These are phyloP conservation scores for Neopestalotiopsis clavispora DNA, from an alignment of 2,329 filamentous ascomycete genomes.

Conservation along the genomic window DNA sequence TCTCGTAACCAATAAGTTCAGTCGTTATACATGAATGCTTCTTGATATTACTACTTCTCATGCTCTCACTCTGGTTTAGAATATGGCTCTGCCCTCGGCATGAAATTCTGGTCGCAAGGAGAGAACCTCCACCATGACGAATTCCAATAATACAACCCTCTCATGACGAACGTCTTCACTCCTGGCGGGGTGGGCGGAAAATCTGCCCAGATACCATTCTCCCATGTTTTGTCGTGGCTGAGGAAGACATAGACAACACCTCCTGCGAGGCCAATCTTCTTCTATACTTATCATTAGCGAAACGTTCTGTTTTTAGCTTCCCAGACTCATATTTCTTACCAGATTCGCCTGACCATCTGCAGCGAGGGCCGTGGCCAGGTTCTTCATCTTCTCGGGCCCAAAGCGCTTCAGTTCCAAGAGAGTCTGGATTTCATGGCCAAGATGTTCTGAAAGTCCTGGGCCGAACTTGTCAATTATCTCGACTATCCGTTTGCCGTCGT, in stretches of 20 bases:
- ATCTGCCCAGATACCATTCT: conserved; percentile 12
- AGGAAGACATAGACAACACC: conserved; percentile 9
- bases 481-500: conserved; percentile 36
- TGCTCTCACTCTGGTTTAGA: background rate
- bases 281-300: background rate
- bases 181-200: conserved; percentile 12
- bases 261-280: conserved; percentile 6
- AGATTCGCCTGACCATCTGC: conserved; percentile 8
- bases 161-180: background rate
- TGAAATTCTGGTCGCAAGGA: conserved; percentile 17
- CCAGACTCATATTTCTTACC: background rate
- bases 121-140: conserved; percentile 14
- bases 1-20: background rate
- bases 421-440: conserved; percentile 44
- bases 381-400: conserved; percentile 9
- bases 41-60: background rate
- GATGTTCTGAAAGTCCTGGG: conserved; percentile 38
- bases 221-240: conserved; percentile 6
- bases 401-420: conserved; percentile 39
- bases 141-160: conserved; percentile 1
- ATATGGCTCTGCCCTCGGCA: conserved; percentile 10
- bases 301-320: background rate
- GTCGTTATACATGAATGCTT: background rate
- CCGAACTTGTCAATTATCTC: conserved; percentile 42
- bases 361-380: background rate